A percentile compares a stretch with the other conserved stretches of the same genome.
Conservation (phyloP, 176 grass and related monocot species). For the Aegilops speltoides region DNA sequence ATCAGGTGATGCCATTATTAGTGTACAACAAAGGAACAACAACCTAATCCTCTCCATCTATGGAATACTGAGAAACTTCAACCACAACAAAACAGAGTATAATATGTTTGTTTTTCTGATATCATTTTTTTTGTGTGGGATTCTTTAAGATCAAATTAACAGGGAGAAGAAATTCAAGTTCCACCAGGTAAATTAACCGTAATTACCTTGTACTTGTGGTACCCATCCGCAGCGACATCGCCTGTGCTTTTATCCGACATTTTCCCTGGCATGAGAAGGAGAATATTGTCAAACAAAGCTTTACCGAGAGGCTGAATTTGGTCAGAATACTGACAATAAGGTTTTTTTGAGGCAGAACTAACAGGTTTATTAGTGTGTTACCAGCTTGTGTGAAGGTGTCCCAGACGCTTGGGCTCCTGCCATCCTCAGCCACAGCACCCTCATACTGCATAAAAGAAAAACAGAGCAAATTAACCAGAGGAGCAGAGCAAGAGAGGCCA, state of each 20-base stretch:
- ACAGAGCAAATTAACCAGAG: background rate
- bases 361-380: background rate
- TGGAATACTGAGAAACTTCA: background rate
- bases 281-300: background rate
- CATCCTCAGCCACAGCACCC: slow-evolving; percentile 29
- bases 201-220: slow-evolving; percentile 31
- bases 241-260: slow-evolving; percentile 15
- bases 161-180: background rate
- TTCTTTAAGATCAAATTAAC: background rate
- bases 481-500: too few species aligned
- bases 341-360: background rate
- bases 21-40: background rate
- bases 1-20: background rate
- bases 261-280: slow-evolving; percentile 1
- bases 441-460: background rate
- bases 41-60: background rate
- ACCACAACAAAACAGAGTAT: background rate
- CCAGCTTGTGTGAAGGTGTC: slow-evolving; percentile 32
- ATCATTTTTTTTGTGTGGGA: background rate
- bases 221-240: slow-evolving; percentile 19
- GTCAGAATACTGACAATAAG: background rate
- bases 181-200: background rate
- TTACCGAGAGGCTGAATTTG: background rate
- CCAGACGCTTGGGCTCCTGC: slow-evolving; percentile 39
- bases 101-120: background rate